Evolutionary conservation across 257 asterid genomes (phyloP), one percentile per base, ranked within the genome.

Genomic region (Sherardia arvensis): DNA sequence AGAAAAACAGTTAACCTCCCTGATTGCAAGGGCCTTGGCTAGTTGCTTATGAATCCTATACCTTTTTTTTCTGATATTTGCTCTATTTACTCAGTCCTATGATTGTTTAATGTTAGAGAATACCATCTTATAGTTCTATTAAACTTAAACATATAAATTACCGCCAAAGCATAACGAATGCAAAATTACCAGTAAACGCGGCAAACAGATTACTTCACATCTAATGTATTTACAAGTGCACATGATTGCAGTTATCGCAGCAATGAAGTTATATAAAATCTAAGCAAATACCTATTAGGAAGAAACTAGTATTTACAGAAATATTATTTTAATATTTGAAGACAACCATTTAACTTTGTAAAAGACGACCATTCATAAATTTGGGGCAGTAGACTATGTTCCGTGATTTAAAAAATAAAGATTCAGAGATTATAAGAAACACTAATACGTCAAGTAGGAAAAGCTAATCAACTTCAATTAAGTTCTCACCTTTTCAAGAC

Each of bases 401-500:
- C 47, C 6, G 22, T 15, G 33, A 10, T 49, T 40, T 45, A 1
- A 22, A 59, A 22, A 10, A 59, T 0, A 5, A 47, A 43, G 21
- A 43, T n/a, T 58, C 36, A 53, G 25, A 23, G 38, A 18, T 53
- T 23, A 25, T n/a, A n/a, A 14, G 29, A 53, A 32, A 55, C 21
- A 38, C 22, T 30, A 62, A 29, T 17, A 17, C 29, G 30, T 62
- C 60, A 20, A 54, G 59, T 18, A 48, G 53, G 45, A 29, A 51
- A 48, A 51, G 10, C 12, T 12, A 53, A 67, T 27, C 38, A 47
- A 26, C 69, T 10, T 45, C 43, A 63, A 56, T 36, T 23, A 3
- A 66, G 68, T 20, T 62, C 57, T 59, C 76, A 90, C 97, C 97
- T 87, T 80, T 65, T 73, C 76, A 93, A 74, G 64, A 93, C 99